These are phyloP conservation scores for Pseudonitzschia pungens DNA, from an alignment of 108 stramenopile genomes.

Conservation along the genomic window DNA sequence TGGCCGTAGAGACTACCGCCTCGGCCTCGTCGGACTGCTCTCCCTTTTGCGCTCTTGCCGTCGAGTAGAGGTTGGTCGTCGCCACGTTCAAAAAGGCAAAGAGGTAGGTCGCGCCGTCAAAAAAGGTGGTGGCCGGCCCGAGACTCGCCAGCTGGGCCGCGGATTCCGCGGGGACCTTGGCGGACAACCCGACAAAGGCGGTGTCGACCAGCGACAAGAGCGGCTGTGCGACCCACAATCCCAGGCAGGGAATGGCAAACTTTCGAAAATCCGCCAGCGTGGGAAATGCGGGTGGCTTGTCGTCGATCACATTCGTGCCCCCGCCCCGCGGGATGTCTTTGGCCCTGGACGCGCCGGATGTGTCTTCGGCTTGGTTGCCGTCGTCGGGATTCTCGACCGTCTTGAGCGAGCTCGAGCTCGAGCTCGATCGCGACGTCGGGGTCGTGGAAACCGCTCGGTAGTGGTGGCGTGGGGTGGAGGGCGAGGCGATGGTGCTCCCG, in stretches of 20 bases:
- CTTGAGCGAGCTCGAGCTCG: not conserved
- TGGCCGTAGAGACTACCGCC: slow-evolving; percentile 74
- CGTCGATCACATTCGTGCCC: not conserved
- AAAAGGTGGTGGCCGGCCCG: slow-evolving; percentile 82
- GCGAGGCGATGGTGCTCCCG: not conserved
- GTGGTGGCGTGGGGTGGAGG: not conserved
- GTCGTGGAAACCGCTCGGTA: slow-evolving; percentile 18
- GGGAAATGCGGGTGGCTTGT: slow-evolving; percentile 50
- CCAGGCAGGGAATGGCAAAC: slow-evolving; percentile 83
- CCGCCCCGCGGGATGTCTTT: slow-evolving; percentile 34
- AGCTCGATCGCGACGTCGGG: not conserved
- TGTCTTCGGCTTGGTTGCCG: not conserved
- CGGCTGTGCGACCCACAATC: slow-evolving; percentile 81
- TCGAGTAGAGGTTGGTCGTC: slow-evolving; percentile 84
- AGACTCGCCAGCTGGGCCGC: slow-evolving; percentile 45
- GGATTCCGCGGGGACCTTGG: slow-evolving; percentile 40
- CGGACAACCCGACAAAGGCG: slow-evolving; percentile 74
- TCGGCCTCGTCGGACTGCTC: slow-evolving; percentile 49
- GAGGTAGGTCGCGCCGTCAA: slow-evolving; percentile 83
- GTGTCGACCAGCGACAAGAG: slow-evolving; percentile 84
- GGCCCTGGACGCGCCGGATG: not conserved
- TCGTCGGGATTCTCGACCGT: slow-evolving; percentile 2
- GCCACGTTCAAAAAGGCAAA: slow-evolving; percentile 90
- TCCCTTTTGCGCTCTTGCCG: slow-evolving; percentile 56
- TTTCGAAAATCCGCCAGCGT: slow-evolving; percentile 50